Conservation (phyloP, 169 alveolate genomes). For the Condylostoma magnum region DNA sequence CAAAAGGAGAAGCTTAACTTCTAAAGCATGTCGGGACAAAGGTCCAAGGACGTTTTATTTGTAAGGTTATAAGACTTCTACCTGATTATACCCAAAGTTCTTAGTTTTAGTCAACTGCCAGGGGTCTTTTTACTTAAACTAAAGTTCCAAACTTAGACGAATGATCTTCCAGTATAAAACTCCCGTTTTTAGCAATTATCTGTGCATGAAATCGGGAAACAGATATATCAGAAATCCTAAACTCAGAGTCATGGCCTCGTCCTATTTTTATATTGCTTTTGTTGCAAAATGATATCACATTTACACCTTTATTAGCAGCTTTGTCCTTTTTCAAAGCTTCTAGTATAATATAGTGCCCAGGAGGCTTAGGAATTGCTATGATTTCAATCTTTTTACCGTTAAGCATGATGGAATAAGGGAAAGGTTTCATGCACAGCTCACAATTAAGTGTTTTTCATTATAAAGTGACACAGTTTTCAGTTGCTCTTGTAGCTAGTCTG, state of each 20-base stretch:
- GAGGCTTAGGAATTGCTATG: conserved; percentile 87
- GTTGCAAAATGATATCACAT: conserved; percentile 71
- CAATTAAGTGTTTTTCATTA: conserved; percentile 88
- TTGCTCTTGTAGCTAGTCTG: conserved; percentile 63
- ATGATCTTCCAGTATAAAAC: conserved; percentile 89
- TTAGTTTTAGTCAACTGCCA: conserved; percentile 32
- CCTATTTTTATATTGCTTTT: conserved; percentile 77
- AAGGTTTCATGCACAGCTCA: conserved; percentile 91
- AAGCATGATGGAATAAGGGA: conserved; percentile 70
- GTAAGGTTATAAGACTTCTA: background rate
- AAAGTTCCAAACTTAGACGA: conserved; percentile 95
- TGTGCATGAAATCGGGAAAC: conserved; percentile 94
- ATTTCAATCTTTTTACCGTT: conserved; percentile 73
- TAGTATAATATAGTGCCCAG: conserved; percentile 77
- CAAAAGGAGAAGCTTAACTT: conserved; percentile 5
- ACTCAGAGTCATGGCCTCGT: conserved; percentile 91
- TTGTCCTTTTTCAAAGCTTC: conserved; percentile 51
- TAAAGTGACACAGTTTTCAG: conserved; percentile 59
- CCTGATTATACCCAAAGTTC: background rate
- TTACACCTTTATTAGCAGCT: conserved; percentile 65
- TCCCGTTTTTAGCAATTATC: conserved; percentile 44
- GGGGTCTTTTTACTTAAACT: conserved; percentile 53
- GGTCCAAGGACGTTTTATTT: background rate
- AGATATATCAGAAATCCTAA: conserved; percentile 93
- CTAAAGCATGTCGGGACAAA: conserved; percentile 23